phyloP scores from a whole-genome alignment of 176 grass and related monocot genomes.

The Tillandsia fasciculata region DNA sequence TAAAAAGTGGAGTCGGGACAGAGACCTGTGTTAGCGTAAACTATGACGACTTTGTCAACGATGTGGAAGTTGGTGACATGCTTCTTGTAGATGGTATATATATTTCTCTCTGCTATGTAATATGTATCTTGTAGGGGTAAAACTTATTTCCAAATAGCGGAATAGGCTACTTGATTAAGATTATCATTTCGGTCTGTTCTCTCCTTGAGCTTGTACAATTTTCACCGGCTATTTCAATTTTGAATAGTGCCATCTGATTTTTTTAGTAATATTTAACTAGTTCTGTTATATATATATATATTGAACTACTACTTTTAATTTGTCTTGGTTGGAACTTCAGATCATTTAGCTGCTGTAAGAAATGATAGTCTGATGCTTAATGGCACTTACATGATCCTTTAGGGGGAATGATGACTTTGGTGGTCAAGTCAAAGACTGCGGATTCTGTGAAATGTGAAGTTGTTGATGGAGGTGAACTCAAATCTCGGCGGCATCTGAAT shows the following conservation, averaged over 20 bases:
- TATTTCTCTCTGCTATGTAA: slow-evolving; percentile 5
- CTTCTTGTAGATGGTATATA: slow-evolving; percentile 85
- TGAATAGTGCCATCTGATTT: too few species aligned
- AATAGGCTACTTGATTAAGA: too few species aligned
- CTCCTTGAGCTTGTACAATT: too few species aligned
- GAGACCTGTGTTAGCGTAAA: slow-evolving; percentile 93
- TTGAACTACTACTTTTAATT: too few species aligned
- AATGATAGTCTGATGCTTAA: slow-evolving; percentile 10
- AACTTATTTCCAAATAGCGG: too few species aligned
- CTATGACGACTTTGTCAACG: slow-evolving; percentile 90
- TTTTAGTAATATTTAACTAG: too few species aligned
- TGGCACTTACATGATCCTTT: slow-evolving; percentile 17
- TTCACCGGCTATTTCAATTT: too few species aligned
- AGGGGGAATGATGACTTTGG: slow-evolving; percentile 99
- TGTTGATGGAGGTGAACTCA: slow-evolving; percentile 94
- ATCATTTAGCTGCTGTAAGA: slow-evolving; percentile 5
- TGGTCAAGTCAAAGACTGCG: slow-evolving; percentile 77
- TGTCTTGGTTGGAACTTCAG: neutral
- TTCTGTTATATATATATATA: too few species aligned
- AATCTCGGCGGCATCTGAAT: slow-evolving; percentile 89
- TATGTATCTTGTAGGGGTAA: neutral
- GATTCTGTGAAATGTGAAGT: slow-evolving; percentile 97
- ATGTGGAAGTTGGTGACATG: slow-evolving; percentile 94
- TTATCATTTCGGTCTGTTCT: too few species aligned
- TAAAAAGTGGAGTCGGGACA: slow-evolving; percentile 75